Evolutionary conservation across 192 early-diverging fungal species (phyloP), one percentile per base, ranked within the genome.

Genomic region (Blastocladiella britannica): DNA sequence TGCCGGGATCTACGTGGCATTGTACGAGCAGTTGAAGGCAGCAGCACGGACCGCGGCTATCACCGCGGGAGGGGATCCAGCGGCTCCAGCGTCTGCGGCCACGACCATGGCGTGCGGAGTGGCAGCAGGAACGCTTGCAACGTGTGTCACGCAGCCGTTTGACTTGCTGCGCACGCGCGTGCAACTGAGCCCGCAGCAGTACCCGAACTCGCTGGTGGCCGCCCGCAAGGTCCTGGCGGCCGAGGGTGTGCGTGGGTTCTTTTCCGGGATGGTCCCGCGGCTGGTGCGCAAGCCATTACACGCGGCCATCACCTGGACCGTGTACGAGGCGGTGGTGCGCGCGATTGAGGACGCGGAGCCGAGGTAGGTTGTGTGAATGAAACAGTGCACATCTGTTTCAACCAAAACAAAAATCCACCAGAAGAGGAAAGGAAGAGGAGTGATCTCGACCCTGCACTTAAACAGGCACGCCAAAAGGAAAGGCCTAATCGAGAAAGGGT

Each of bases 161-260:
- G 92, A 95, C 56, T 76, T 93, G 75, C 66, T 91, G 51, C 91
- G 90, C 60, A 95, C 92, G 22, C 75, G 89, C 22, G 87, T 95
- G 75, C 92, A 95, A 59, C 68, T 95, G 28, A 82, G 84, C 28
- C 89, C 89, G 29, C 55, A 58, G 3, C 72, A 78, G 31, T 91
- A 93, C 65, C 62, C 53, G 53, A 79, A 64, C 59, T 15, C 70
- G 7, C 60, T 66, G 24, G 69, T 71, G 31, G 66, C 68, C 0
- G 72, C 73, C 8, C 58, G 58, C 24, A 73, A 73, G 60, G 67
- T 82, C 23, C 15, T 27, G n/a, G 59, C 79, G 73, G 83, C 86
- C 53, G 91, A 94, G 61, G 76, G 86, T 2, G 29, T 82, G 2
- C 53, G 70, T 5, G 84, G 88, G 1, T 88, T 89, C 67, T 87